Evolutionary conservation across 768 basidiomycete genomes (phyloP), one percentile per base, ranked within the genome.

Genomic region (Tephrocybe rancida): DNA sequence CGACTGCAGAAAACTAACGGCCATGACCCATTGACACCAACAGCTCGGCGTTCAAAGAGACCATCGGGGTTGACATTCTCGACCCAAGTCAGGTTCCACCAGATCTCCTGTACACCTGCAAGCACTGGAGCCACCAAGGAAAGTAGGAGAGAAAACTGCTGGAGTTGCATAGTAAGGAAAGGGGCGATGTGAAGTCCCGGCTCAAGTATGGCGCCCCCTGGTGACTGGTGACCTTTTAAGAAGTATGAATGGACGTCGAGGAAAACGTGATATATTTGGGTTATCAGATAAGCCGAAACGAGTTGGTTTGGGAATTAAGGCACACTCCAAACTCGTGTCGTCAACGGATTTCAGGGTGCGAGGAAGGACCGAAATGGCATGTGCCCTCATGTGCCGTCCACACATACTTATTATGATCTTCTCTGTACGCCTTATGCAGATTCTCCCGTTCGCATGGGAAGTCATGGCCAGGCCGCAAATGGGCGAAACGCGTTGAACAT

Each of bases 81-180:
- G 49, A 92, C 86, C 55, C 92, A 95, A 44, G 92, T 88, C 69
- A 98, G 79, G 67, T 97, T 88, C 94, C 94, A 95, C 90, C 90
- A 92, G 13, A 84, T 52, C 61, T 92, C 90, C 2, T 84, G 78
- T 14, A 89, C 75, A 24, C 80, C 87, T n/a, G 85, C 88, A 14
- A 82, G 61, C n/a, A 67, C 80, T 27, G 75, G 69, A 3, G 73
- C 57, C 34, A 73, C 67, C 39, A 76, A 48, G 10, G 63, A 57
- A 18, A 73, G 62, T 18, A 76, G 58, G 58, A 50, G 44, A 52
- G 46, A 49, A 59, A 59, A 62, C 65, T 66, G 61, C 27, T 38
- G 34, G 57, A 49, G 30, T 38, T 54, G 43, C 43, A 56, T 59
- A 30, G 41, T 7, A 19, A 21, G 50, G 18, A 24, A 24, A 42